These are phyloP conservation scores for Ascochyta koolunga DNA, from an alignment of 2,329 filamentous ascomycete species.

Conservation along the genomic window DNA sequence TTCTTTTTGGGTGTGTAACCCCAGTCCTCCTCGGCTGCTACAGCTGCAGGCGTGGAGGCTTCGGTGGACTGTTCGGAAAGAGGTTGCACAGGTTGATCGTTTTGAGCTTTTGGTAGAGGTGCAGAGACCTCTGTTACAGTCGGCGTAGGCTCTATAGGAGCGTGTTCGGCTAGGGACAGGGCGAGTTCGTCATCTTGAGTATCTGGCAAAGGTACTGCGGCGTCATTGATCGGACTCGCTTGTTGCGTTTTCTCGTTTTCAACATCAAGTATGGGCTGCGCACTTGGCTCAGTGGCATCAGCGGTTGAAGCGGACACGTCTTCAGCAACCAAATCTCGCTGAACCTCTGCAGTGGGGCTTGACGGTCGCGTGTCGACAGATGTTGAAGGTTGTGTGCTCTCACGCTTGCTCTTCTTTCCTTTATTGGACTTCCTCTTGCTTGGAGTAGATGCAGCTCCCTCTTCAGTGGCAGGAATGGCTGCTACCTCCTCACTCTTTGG, in stretches of 20 bases:
- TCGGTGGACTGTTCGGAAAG: not conserved
- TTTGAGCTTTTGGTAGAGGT: not conserved
- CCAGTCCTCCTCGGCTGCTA: conserved; percentile 15
- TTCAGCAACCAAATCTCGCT: not conserved
- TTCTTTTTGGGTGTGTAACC: conserved; percentile 24
- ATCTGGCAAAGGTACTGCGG: not conserved
- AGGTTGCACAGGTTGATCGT: not conserved
- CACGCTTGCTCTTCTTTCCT: conserved; percentile 32
- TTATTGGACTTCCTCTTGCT: conserved; percentile 40
- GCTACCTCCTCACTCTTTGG: not conserved
- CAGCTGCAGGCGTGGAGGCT: not conserved
- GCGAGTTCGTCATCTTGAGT: not conserved
- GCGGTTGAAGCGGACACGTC: not conserved
- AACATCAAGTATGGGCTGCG: not conserved
- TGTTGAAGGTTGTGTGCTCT: conserved; percentile 21
- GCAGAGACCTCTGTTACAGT: not conserved
- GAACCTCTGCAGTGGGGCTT: conserved; percentile 8
- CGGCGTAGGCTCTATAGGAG: not conserved
- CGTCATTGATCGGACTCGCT: not conserved
- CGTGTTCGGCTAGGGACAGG: not conserved
- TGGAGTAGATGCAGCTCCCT: conserved; percentile 7
- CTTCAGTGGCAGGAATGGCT: not conserved
- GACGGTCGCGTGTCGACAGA: conserved; percentile 11
- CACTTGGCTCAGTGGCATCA: not conserved
- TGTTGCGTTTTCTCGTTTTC: not conserved